Evolutionary conservation across 208 protist genomes (phyloP).

Genomic region (Sergeia podlipaevii): DNA sequence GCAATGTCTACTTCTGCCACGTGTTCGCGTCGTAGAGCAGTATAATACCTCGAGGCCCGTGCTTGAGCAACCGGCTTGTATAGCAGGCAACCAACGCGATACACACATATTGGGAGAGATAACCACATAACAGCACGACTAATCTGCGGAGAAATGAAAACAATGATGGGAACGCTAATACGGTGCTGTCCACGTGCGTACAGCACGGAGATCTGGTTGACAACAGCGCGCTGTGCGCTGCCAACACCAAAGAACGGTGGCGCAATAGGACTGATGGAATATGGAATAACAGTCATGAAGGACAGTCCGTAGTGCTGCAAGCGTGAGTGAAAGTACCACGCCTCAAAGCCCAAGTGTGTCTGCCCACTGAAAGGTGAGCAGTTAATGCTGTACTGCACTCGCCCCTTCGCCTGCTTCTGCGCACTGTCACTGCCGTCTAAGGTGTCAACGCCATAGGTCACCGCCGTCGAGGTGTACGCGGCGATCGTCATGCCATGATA

Average conservation of each 20-base stretch:
- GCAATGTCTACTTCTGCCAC: constrained; percentile 72
- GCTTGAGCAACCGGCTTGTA: constrained; percentile 52
- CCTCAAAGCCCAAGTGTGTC: constrained; percentile 51
- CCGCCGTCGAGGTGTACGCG: constrained; percentile 24
- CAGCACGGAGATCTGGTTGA: constrained; percentile 66
- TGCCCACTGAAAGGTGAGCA: constrained; percentile 38
- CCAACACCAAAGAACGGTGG: constrained; percentile 38
- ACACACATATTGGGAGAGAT: constrained; percentile 38
- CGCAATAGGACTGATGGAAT: constrained; percentile 39
- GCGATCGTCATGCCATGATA: constrained; percentile 37
- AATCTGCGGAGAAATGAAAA: constrained; percentile 50
- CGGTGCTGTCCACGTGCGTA: constrained; percentile 64
- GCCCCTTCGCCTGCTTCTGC: constrained; percentile 14
- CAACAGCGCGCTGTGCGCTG: constrained; percentile 31
- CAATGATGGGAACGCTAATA: constrained; percentile 69
- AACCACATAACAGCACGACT: constrained; percentile 54
- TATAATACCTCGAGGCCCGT: constrained; percentile 37
- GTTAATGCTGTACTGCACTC: constrained; percentile 44
- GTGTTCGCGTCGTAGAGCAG: constrained; percentile 45
- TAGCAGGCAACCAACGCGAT: constrained; percentile 37
- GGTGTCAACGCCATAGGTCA: constrained; percentile 30
- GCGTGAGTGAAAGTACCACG: constrained; percentile 50
- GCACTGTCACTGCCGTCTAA: constrained; percentile 6
- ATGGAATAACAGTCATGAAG: constrained; percentile 53
- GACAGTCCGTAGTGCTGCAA: constrained; percentile 57